A percentile compares a stretch with the other conserved stretches of the same genome.
Conservation (phyloP, 2,329 filamentous ascomycete species). For the Chrysoporthe cubensis region DNA sequence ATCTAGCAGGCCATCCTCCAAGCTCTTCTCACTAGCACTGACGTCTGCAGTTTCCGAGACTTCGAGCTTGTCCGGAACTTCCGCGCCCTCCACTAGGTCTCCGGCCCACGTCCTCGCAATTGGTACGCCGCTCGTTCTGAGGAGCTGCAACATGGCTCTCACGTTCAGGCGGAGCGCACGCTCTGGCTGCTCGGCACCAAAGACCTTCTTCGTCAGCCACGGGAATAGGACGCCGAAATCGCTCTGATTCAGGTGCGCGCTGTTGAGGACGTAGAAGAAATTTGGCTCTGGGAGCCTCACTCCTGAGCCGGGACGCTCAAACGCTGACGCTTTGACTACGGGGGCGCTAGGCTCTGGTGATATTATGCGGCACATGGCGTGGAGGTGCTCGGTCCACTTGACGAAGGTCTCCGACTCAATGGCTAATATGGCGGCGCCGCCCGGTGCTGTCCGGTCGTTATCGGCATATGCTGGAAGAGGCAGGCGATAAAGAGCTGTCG, state of each 20-base stretch:
- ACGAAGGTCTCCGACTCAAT: constrained; percentile 78
- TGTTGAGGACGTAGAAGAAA: constrained; percentile 74
- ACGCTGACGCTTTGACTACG: constrained; percentile 46
- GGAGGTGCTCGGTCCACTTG: constrained; percentile 76
- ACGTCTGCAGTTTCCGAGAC: constrained; percentile 17
- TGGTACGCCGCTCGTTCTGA: constrained; percentile 54
- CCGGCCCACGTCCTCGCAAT: constrained; percentile 54
- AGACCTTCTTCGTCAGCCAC: constrained; percentile 64
- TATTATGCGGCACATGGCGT: constrained; percentile 68
- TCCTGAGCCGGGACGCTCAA: constrained; percentile 47
- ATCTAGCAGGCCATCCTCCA: constrained; percentile 45
- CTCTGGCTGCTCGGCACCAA: constrained; percentile 61
- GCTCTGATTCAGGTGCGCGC: constrained; percentile 81
- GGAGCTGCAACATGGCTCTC: constrained; percentile 59
- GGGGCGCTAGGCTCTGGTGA: constrained; percentile 56
- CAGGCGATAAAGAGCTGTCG: constrained; percentile 68
- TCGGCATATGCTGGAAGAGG: constrained; percentile 75
- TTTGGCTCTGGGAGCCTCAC: constrained; percentile 57
- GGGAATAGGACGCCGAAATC: constrained; percentile 86
- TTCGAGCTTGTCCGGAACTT: constrained; percentile 42
- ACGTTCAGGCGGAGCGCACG: constrained; percentile 62
- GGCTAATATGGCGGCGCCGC: constrained; percentile 65
- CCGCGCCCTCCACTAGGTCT: constrained; percentile 54
- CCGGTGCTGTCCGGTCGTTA: constrained; percentile 51
- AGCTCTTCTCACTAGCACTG: constrained; percentile 29